Conservation (phyloP, 192 early-diverging fungal species). For the Geranomyces variabilis region DNA sequence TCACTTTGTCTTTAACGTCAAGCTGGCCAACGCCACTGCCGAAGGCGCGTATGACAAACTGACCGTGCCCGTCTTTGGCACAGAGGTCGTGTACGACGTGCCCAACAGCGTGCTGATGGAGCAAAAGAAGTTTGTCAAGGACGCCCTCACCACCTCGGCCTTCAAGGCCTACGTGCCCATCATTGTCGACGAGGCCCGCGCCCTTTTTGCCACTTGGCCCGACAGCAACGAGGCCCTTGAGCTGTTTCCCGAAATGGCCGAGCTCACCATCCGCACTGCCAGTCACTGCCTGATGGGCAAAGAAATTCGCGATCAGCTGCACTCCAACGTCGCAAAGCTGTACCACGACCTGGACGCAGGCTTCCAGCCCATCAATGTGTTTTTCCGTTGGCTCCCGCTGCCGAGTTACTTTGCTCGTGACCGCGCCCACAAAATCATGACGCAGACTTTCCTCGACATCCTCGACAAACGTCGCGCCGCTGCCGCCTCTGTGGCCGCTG, state of each 20-base stretch:
- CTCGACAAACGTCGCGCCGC: slow-evolving; percentile 73
- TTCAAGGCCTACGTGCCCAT: slow-evolving; percentile 88
- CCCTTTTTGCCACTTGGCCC: slow-evolving; percentile 71
- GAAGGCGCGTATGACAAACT: slow-evolving; percentile 92
- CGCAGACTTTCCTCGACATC: slow-evolving; percentile 76
- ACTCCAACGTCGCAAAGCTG: slow-evolving; percentile 75
- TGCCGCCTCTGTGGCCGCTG: slow-evolving; percentile 45
- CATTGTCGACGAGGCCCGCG: slow-evolving; percentile 77
- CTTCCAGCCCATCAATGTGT: slow-evolving; percentile 92
- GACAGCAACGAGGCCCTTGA: slow-evolving; percentile 55
- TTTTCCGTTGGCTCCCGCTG: slow-evolving; percentile 90
- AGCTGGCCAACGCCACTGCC: slow-evolving; percentile 80
- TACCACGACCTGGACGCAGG: slow-evolving; percentile 95
- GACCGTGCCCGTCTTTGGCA: slow-evolving; percentile 93
- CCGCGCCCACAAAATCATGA: slow-evolving; percentile 81
- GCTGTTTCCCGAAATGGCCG: slow-evolving; percentile 78
- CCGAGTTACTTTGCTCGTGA: slow-evolving; percentile 86
- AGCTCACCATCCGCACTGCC: slow-evolving; percentile 93
- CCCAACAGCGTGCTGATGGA: slow-evolving; percentile 93
- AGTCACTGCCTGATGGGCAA: slow-evolving; percentile 92
- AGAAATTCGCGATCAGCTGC: slow-evolving; percentile 85
- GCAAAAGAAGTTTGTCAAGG: slow-evolving; percentile 98
- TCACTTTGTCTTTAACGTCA: slow-evolving; percentile 95
- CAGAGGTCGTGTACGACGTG: slow-evolving; percentile 95
- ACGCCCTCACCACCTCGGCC: slow-evolving; percentile 82